phyloP scores from a whole-genome alignment of 768 basidiomycete species.

The Calocera cornea region DNA sequence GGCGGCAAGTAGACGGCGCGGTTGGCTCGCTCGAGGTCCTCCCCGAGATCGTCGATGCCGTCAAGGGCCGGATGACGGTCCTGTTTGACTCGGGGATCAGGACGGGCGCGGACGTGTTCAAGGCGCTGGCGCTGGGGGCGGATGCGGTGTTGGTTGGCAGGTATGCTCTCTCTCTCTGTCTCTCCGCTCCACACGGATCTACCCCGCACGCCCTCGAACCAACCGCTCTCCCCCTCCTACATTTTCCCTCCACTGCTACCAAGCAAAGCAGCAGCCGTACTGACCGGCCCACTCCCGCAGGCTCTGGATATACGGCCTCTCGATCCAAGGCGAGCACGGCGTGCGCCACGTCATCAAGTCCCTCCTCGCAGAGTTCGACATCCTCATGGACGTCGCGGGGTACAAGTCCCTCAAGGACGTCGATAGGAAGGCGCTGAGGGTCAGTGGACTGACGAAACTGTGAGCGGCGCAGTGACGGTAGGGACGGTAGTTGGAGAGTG shows the following conservation, averaged over 20 bases:
- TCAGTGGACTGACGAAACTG: neutral
- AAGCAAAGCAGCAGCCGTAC: no score
- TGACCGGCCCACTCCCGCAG: neutral
- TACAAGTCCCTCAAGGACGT: constrained; percentile 9
- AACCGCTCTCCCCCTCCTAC: no score
- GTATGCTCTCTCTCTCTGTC: constrained; percentile 14
- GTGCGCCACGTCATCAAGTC: constrained; percentile 59
- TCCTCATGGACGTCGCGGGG: constrained; percentile 49
- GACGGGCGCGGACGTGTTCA: constrained; percentile 64
- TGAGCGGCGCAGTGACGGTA: neutral
- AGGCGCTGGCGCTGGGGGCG: constrained; percentile 73
- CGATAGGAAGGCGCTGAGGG: neutral
- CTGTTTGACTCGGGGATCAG: constrained; percentile 72
- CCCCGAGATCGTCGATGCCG: constrained; percentile 50
- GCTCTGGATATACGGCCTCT: constrained; percentile 59
- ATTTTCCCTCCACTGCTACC: no score
- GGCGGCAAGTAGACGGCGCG: constrained; percentile 57
- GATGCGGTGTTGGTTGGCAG: constrained; percentile 54
- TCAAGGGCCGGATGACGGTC: constrained; percentile 50
- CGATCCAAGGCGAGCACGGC: constrained; percentile 56
- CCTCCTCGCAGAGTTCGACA: constrained; percentile 54
- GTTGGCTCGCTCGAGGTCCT: constrained; percentile 61
- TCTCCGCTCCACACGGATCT: neutral
- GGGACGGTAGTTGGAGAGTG: no score
- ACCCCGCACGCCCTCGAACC: no score